Base-by-base conservation (phyloP, 352 stramenopile species). In the Phytophthora niederhauseri region DNA sequence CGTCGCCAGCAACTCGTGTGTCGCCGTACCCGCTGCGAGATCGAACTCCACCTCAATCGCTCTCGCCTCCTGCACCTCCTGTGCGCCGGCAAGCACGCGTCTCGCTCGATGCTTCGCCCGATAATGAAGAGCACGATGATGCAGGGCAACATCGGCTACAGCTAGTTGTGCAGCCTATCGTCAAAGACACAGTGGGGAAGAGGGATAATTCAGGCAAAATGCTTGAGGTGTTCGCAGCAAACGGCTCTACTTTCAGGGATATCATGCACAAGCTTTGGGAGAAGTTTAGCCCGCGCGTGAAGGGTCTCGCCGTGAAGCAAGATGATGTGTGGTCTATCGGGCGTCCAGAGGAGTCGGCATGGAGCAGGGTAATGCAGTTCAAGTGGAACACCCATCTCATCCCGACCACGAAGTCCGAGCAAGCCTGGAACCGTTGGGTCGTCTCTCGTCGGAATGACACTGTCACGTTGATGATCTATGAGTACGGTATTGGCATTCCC, bases 281-380 rank as follows among this genome's bases (percentile, higher is more conserved):
- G 4, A 20, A 15, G 12, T 63, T 63, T 17, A 54, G 56, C 24
- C 22, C 2, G 8, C 22, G n/a, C 14, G 56, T 63, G 7, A 57
- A 57, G 51, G 58, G 22, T 19, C 31, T 41, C 15, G 34, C 48
- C 28, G 49, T 65, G 11, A 58, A 57, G 30, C 28, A 53, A 34
- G 48, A 58, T 19, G 36, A 43, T n/a, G 19, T 38, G 4, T 54
- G 58, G 58, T 28, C 48, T 20, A 3, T 57, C 26, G 20, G n/a
- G 5, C 24, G 17, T 45, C 46, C 34, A 8, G n/a, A 8, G 0
- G 34, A 58, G 7, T 12, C 20, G n/a, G 20, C 34, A 4, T 59
- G 31, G 48, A 52, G 3, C 12, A 52, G 57, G 14, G 34, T 66
- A 9, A 66, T 66, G 31, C 48, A 52, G 49, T 58, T 66, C 26